Conservation (phyloP, 2,329 filamentous ascomycete species). For the Trichoderma atroviride region DNA sequence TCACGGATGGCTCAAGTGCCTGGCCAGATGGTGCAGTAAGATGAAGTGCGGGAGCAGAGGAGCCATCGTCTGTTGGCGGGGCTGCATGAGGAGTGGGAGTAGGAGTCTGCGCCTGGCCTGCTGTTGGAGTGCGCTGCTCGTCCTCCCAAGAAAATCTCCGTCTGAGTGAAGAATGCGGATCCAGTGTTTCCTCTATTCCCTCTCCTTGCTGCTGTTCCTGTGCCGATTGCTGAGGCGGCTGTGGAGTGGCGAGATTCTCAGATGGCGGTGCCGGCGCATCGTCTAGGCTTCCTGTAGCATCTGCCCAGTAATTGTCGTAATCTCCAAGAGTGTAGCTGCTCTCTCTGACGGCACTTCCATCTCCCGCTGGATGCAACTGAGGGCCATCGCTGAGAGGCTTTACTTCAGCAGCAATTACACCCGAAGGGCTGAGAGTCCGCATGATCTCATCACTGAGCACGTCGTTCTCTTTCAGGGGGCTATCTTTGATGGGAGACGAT, state of each 20-base stretch:
- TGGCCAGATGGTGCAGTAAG: slow-evolving; percentile 17
- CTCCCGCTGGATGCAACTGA: slow-evolving; percentile 30
- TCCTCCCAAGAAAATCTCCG: slow-evolving; percentile 44
- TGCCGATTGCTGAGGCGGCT: background rate
- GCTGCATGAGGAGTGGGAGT: background rate
- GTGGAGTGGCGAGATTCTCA: background rate
- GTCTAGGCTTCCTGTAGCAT: slow-evolving; percentile 32
- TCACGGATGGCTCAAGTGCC: slow-evolving; percentile 22
- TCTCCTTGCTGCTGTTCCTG: background rate
- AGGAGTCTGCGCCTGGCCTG: background rate
- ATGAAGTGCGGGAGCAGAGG: slow-evolving; percentile 7
- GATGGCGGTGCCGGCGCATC: background rate
- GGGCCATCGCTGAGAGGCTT: slow-evolving; percentile 28
- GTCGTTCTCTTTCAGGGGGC: slow-evolving; percentile 69
- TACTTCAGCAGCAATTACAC: slow-evolving; percentile 30
- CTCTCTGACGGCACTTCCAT: slow-evolving; percentile 44
- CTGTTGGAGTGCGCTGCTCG: background rate
- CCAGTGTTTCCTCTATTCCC: background rate
- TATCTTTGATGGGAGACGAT: slow-evolving; percentile 63
- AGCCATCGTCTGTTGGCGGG: slow-evolving; percentile 1
- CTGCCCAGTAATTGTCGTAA: slow-evolving; percentile 69
- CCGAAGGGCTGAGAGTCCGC: slow-evolving; percentile 62
- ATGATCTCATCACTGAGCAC: slow-evolving; percentile 74
- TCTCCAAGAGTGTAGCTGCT: slow-evolving; percentile 67
- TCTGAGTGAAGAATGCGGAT: slow-evolving; percentile 28